These are phyloP conservation scores for Porogramme epimiltina DNA, from an alignment of 1,284 basidiomycete genomes.

Conservation along the genomic window DNA sequence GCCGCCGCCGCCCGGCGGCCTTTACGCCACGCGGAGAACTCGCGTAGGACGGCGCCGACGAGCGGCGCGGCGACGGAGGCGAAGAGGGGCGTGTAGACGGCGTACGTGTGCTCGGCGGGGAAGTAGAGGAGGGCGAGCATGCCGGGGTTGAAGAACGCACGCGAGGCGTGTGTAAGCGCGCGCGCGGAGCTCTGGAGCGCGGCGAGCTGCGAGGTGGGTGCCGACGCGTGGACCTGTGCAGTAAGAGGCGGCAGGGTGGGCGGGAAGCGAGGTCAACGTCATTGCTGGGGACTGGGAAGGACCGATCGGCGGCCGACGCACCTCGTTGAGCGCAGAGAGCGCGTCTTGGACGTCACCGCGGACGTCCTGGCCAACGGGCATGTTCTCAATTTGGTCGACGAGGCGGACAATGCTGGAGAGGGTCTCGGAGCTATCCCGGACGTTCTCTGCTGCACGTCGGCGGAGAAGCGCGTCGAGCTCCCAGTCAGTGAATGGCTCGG, in stretches of 20 bases:
- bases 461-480: conserved; percentile 81
- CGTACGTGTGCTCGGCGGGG: conserved; percentile 93
- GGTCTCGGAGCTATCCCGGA: conserved; percentile 69
- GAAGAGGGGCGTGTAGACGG: conserved; percentile 92
- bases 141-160: conserved; percentile 95
- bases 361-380: conserved; percentile 85
- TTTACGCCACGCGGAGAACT: conserved; percentile 60
- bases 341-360: conserved; percentile 71
- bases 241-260: background rate
- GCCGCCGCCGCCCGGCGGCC: background rate
- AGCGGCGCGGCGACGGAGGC: conserved; percentile 87
- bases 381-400: conserved; percentile 83
- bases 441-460: conserved; percentile 72
- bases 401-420: conserved; percentile 81
- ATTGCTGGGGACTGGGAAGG: background rate
- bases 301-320: conserved; percentile 35
- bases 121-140: conserved; percentile 98
- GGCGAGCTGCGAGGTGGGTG: conserved; percentile 43
- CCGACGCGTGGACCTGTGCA: conserved; percentile 44
- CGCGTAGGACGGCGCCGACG: conserved; percentile 71
- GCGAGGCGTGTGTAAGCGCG: conserved; percentile 76
- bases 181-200: conserved; percentile 64
- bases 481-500: conserved; percentile 59
- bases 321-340: conserved; percentile 71
- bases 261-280: background rate